Base-by-base conservation (phyloP, 306 rosid species). In the Prunus mume region DNA sequence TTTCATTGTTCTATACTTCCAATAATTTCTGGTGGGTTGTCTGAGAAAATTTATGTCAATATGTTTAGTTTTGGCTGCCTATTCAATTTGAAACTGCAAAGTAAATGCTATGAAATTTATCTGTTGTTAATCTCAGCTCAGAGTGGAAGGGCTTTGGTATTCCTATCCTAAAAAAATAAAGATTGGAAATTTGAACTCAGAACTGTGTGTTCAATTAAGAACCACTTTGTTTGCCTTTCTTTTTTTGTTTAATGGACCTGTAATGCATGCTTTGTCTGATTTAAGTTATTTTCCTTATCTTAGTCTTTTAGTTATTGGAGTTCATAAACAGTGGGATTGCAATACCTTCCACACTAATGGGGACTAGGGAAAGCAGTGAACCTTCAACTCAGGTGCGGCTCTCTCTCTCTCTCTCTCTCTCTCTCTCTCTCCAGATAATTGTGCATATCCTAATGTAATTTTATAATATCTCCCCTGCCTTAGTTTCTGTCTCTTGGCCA, bases 351-450 rank as follows among this genome's bases (percentile, higher is more conserved):
- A 65, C 78, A 14, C 74, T 28, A 62, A 20, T 69, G 78, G 73
- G 55, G 77, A 76, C 79, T 69, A 72, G 63, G 78, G 82, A 88
- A 77, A 90, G 77, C 51, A 84, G 78, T 72, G 54, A 56, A 51
- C 71, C 64, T 83, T 76, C 80, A 70, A 18, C 43, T 76, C 54
- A 71, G 78, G 85, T 82, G 67, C n/a, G 17, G n/a, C 69, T 30
- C 25, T 57, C 63, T 65, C 19, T 17, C 56, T 69, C 77, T 28
- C 69, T 20, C 25, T 56, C 63, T 55, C 18, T 69, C 77, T 28
- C 69, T 30, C 25, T 55, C 13, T 60, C 73, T 25, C 73, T 34
- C 25, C 52, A 15, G 32, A 69, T 69, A 3, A 50, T 70, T 49
- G 5, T 10, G 43, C 46, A 72, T 75, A 75, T 77, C 68, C 71